A percentile compares a stretch with the other conserved stretches of the same genome.
These are phyloP conservation scores for Cyberlindnera nakhonratchasimensis DNA, from an alignment of 805 yeast species.

Conservation along the genomic window DNA sequence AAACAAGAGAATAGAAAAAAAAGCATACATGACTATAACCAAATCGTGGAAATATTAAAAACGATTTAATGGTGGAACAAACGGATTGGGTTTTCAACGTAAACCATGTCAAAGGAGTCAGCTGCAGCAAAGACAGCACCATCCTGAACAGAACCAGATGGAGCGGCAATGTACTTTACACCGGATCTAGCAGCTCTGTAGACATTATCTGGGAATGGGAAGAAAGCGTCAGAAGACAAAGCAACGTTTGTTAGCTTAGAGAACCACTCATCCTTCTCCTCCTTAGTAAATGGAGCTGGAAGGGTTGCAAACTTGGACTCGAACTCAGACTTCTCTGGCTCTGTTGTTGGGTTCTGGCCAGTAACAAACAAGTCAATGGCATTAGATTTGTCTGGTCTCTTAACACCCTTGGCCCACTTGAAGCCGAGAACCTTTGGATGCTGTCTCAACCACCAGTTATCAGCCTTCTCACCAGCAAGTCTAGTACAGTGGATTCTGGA, in stretches of 20 bases:
- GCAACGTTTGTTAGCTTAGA: slow-evolving; percentile 80
- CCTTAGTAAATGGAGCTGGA: slow-evolving; percentile 78
- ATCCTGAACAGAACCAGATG: slow-evolving; percentile 97
- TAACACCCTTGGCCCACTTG: slow-evolving; percentile 97
- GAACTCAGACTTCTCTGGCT: slow-evolving; percentile 91
- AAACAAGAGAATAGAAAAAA: neutral
- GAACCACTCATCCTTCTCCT: slow-evolving; percentile 88
- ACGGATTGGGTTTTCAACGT: slow-evolving; percentile 96
- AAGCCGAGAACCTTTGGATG: slow-evolving; percentile 90
- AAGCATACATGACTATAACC: slow-evolving; percentile 2
- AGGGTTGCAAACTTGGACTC: slow-evolving; percentile 80
- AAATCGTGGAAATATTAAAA: neutral
- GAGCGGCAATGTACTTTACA: slow-evolving; percentile 94
- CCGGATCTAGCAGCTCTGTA: slow-evolving; percentile 97
- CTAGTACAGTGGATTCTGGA: slow-evolving; percentile 99
- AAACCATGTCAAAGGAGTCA: slow-evolving; percentile 83
- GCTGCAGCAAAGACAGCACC: slow-evolving; percentile 95
- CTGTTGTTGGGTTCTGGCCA: slow-evolving; percentile 83
- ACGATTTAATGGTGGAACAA: slow-evolving; percentile 82
- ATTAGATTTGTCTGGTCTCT: slow-evolving; percentile 97
- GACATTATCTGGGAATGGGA: slow-evolving; percentile 99
- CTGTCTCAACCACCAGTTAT: slow-evolving; percentile 99
- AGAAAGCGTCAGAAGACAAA: slow-evolving; percentile 95
- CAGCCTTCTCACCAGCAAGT: slow-evolving; percentile 98
- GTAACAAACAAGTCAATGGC: slow-evolving; percentile 95